Conservation (phyloP, 2,329 filamentous ascomycete genomes). For the Xylaria digitata region DNA sequence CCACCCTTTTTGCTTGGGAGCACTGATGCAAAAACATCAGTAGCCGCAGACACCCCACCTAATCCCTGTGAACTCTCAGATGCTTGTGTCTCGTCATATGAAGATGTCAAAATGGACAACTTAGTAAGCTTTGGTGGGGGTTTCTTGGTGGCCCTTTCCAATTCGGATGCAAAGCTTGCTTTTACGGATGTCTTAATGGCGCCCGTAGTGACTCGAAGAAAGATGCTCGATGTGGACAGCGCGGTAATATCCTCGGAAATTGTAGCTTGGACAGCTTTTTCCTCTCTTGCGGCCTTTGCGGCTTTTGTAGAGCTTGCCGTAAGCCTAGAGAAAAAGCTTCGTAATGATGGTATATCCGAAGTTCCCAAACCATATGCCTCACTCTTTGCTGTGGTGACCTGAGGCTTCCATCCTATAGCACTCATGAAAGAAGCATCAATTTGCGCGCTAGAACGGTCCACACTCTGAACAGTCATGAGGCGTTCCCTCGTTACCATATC, state of each 20-base stretch:
- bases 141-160: slow-evolving; percentile 97
- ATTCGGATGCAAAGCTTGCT: slow-evolving; percentile 79
- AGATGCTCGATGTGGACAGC: slow-evolving; percentile 80
- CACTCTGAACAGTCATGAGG: slow-evolving; percentile 84
- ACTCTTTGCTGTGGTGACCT: slow-evolving; percentile 56
- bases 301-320: slow-evolving; percentile 65
- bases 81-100: slow-evolving; percentile 82
- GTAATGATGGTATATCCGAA: slow-evolving; percentile 70
- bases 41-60: slow-evolving; percentile 64
- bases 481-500: slow-evolving; percentile 86
- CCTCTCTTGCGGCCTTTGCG: slow-evolving; percentile 70
- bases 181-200: slow-evolving; percentile 81
- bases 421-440: slow-evolving; percentile 93
- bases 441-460: slow-evolving; percentile 87
- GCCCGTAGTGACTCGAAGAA: slow-evolving; percentile 88
- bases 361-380: slow-evolving; percentile 63
- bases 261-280: slow-evolving; percentile 70
- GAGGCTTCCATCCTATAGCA: slow-evolving; percentile 83
- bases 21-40: slow-evolving; percentile 89
- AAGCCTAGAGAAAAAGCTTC: slow-evolving; percentile 84
- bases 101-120: slow-evolving; percentile 88
- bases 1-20: slow-evolving; percentile 87
- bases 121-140: slow-evolving; percentile 89
- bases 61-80: slow-evolving; percentile 66
- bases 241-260: slow-evolving; percentile 78